Conservation (phyloP, 2,329 filamentous ascomycete genomes). For the Aspergillus candidus region DNA sequence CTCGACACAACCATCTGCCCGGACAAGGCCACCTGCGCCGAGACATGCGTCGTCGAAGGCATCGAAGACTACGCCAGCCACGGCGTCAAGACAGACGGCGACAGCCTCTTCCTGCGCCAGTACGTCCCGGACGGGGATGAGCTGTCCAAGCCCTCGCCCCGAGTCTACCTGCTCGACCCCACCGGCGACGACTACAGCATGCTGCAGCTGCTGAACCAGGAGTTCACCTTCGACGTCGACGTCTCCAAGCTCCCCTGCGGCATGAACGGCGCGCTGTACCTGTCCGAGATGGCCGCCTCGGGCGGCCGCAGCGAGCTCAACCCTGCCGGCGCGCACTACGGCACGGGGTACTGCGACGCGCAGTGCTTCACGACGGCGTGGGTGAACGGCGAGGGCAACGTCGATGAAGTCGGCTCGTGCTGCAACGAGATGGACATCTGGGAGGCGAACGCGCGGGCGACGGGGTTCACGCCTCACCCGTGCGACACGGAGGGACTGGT, state of each 20-base stretch:
- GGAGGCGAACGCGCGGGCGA: slow-evolving; percentile 60
- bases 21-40: slow-evolving; percentile 43
- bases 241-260: slow-evolving; percentile 63
- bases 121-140: slow-evolving; percentile 27
- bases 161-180: slow-evolving; percentile 55
- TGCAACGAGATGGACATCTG: slow-evolving; percentile 63
- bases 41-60: slow-evolving; percentile 51
- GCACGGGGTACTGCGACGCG: slow-evolving; percentile 57
- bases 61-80: slow-evolving; percentile 46
- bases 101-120: slow-evolving; percentile 43
- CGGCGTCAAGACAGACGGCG: slow-evolving; percentile 46
- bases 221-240: slow-evolving; percentile 65
- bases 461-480: slow-evolving; percentile 58
- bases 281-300: slow-evolving; percentile 54
- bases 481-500: slow-evolving; percentile 50
- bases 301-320: slow-evolving; percentile 52
- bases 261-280: slow-evolving; percentile 63
- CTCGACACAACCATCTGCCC: slow-evolving; percentile 44
- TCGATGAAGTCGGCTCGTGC: slow-evolving; percentile 50
- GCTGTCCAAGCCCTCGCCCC: slow-evolving; percentile 40
- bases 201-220: slow-evolving; percentile 57
- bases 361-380: slow-evolving; percentile 47
- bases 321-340: slow-evolving; percentile 51
- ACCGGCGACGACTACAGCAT: slow-evolving; percentile 55
- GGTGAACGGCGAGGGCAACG: slow-evolving; percentile 50